Conservation (phyloP, 495 filamentous ascomycete species). For the Xylaria curta region DNA sequence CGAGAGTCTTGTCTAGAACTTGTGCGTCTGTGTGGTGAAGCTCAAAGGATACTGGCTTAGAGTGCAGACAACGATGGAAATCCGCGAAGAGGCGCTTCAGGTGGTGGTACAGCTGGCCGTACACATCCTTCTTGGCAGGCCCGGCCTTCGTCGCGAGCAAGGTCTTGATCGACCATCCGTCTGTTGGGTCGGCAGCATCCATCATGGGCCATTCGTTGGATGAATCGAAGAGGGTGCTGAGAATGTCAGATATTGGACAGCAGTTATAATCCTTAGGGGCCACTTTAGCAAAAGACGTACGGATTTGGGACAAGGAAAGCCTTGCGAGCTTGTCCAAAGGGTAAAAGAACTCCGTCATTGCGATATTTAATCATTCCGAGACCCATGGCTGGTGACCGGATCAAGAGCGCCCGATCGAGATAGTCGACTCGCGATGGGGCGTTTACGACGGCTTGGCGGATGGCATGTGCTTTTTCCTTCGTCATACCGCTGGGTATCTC, state of each 20-base stretch:
- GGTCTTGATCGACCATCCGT: neutral
- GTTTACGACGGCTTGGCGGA: constrained; percentile 31
- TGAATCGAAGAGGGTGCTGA: neutral
- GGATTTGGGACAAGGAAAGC: constrained; percentile 42
- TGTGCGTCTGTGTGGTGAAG: neutral
- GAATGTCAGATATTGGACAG: neutral
- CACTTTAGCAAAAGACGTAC: constrained; percentile 28
- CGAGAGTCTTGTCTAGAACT: neutral
- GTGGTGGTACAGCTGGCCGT: constrained; percentile 10
- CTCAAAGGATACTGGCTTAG: constrained; percentile 1
- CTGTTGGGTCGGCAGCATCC: constrained; percentile 12
- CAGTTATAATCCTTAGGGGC: neutral
- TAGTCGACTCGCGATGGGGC: constrained; percentile 33
- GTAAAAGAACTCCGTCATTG: constrained; percentile 42
- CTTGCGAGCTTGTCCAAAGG: constrained; percentile 39
- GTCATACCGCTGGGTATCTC: constrained; percentile 30
- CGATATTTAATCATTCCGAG: constrained; percentile 36
- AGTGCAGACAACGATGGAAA: constrained; percentile 2
- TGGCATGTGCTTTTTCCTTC: constrained; percentile 14
- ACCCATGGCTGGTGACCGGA: constrained; percentile 19
- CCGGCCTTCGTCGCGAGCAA: constrained; percentile 9
- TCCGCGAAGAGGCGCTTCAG: neutral
- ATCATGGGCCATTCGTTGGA: constrained; percentile 13
- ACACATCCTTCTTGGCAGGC: constrained; percentile 13
- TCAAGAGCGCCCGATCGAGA: constrained; percentile 23